Evolutionary conservation across 495 filamentous ascomycete genomes (phyloP).

Genomic region (Hypoxylon trugodes): DNA sequence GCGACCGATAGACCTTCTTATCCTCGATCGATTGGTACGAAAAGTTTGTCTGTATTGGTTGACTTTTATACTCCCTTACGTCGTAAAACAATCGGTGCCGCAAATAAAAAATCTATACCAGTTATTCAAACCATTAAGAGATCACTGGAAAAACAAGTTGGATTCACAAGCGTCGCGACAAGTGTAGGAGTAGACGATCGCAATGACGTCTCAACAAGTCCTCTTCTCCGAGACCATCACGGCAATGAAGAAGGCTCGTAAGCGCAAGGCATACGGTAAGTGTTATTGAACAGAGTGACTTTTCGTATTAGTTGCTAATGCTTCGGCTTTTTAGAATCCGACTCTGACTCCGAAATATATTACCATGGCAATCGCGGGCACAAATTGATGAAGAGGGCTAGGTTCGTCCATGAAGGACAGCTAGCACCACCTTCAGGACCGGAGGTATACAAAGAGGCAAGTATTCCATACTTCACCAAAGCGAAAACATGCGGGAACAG

Average conservation of each 20-base stretch:
- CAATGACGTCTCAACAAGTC: slow-evolving; percentile 76
- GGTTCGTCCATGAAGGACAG: slow-evolving; percentile 79
- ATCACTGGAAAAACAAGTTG: background rate
- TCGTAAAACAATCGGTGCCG: background rate
- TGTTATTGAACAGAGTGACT: background rate
- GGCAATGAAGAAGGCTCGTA: slow-evolving; percentile 77
- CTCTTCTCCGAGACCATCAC: slow-evolving; percentile 76
- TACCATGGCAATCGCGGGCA: slow-evolving; percentile 88
- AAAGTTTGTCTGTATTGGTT: background rate
- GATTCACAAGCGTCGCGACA: slow-evolving; percentile 2
- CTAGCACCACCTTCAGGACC: slow-evolving; percentile 74
- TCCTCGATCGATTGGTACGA: slow-evolving; percentile 2
- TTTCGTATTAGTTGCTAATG: slow-evolving; percentile 16
- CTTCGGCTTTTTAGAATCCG: slow-evolving; percentile 67
- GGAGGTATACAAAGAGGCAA: slow-evolving; percentile 85
- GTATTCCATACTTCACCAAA: slow-evolving; percentile 35
- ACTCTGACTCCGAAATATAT: slow-evolving; percentile 84
- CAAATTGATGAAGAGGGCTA: slow-evolving; percentile 85
- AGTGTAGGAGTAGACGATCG: slow-evolving; percentile 32
- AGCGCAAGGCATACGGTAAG: slow-evolving; percentile 68
- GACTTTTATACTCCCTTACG: background rate
- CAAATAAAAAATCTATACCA: background rate
- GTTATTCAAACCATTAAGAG: background rate
- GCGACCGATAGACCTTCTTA: slow-evolving; percentile 21
- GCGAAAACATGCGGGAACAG: background rate